These are phyloP conservation scores for Picochlorum sp. DNA, from an alignment of 139 green algal species.

Conservation along the genomic window DNA sequence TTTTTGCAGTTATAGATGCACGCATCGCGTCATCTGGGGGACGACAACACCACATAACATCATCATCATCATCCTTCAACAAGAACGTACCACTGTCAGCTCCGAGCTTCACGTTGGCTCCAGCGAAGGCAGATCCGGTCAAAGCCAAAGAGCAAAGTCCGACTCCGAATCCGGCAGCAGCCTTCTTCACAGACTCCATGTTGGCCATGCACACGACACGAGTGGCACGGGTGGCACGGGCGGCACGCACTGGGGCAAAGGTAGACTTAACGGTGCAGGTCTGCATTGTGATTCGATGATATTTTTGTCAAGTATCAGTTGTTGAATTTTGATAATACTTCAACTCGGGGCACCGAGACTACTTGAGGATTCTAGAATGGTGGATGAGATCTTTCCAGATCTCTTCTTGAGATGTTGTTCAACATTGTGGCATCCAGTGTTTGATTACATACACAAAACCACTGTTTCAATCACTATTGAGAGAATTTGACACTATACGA, in stretches of 20 bases:
- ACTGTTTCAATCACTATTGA: constrained; percentile 26
- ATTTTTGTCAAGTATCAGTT: too few species aligned
- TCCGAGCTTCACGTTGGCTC: constrained; percentile 65
- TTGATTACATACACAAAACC: too few species aligned
- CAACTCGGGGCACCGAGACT: too few species aligned
- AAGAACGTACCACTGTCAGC: constrained; percentile 24
- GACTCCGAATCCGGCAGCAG: constrained; percentile 39
- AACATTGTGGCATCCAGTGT: too few species aligned
- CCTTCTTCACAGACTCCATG: constrained; percentile 10
- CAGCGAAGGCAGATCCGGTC: constrained; percentile 48
- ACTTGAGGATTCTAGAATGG: too few species aligned
- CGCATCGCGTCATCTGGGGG: too few species aligned
- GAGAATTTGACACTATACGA: constrained; percentile 88
- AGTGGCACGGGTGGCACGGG: not conserved
- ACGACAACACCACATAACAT: too few species aligned
- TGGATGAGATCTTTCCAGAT: too few species aligned
- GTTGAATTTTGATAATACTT: too few species aligned
- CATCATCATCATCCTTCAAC: not conserved
- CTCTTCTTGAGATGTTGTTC: too few species aligned
- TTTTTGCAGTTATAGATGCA: too few species aligned
- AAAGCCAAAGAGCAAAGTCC: constrained; percentile 58
- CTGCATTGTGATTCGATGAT: not conserved
- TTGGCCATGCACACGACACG: not conserved
- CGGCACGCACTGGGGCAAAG: constrained; percentile 3
- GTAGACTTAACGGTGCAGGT: not conserved